Conservation (phyloP, 129 eudicot species). For the Chrysanthemum makinoi region DNA sequence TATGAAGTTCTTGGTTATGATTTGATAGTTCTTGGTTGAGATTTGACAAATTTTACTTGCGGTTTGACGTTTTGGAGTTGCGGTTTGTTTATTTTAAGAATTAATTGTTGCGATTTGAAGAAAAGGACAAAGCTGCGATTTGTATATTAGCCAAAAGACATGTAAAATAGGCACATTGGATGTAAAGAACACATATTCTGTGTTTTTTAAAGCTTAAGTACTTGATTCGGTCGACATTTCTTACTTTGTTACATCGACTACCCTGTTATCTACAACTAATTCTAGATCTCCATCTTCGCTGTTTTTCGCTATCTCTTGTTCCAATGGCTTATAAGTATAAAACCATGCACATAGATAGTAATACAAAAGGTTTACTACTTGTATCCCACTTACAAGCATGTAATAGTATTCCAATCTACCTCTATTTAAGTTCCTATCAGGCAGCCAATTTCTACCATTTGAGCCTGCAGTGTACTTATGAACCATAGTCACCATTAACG, state of each 20-base stretch:
- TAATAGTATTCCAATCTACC: slow-evolving; percentile 68
- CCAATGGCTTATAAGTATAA: slow-evolving; percentile 48
- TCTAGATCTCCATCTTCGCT: slow-evolving; percentile 37
- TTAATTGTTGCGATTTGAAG: no score
- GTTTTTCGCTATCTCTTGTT: slow-evolving; percentile 24
- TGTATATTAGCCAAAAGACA: no score
- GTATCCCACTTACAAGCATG: slow-evolving; percentile 49
- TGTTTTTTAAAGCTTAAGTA: not conserved
- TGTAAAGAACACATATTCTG: not conserved
- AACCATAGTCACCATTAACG: slow-evolving; percentile 60
- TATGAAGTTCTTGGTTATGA: no score
- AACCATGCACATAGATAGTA: slow-evolving; percentile 46
- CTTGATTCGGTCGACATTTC: no score
- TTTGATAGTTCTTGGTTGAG: no score
- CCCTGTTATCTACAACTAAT: slow-evolving; percentile 24
- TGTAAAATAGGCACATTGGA: not conserved
- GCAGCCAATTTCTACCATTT: slow-evolving; percentile 58
- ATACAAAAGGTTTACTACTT: slow-evolving; percentile 45
- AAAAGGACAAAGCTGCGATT: no score
- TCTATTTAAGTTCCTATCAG: slow-evolving; percentile 62
- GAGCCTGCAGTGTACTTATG: slow-evolving; percentile 44
- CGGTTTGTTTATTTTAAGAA: no score
- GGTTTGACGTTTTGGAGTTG: no score
- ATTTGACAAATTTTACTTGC: no score
- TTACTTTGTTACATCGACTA: not conserved